A percentile compares a stretch with the other conserved stretches of the same genome.
phyloP scores from a whole-genome alignment of 2,329 filamentous ascomycete genomes.

The Chrysosporium keratinophilum region DNA sequence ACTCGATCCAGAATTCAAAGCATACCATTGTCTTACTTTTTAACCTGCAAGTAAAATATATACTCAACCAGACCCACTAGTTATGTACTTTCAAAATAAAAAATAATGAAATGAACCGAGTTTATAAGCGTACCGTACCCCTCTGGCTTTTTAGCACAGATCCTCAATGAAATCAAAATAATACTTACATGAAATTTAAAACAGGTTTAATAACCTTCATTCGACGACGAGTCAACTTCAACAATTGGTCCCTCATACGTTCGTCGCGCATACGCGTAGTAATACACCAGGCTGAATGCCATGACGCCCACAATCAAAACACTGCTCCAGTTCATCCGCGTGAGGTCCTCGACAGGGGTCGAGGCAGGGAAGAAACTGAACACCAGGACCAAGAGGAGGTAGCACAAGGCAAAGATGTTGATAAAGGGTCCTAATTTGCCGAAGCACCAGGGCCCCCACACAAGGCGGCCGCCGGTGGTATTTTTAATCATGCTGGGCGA shows the following conservation, averaged over 20 bases:
- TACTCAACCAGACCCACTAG: neutral
- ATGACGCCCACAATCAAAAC: constrained; percentile 35
- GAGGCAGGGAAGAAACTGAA: constrained; percentile 29
- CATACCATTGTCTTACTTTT: neutral
- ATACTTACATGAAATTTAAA: neutral
- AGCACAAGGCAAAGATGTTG: constrained; percentile 29
- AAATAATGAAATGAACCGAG: neutral
- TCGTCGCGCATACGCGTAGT: constrained; percentile 25
- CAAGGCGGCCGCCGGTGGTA: constrained; percentile 21
- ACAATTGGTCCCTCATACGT: constrained; percentile 24
- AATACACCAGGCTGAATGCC: constrained; percentile 33
- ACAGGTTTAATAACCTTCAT: neutral
- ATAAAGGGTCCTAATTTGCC: constrained; percentile 23
- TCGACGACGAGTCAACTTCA: constrained; percentile 14
- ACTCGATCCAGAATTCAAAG: no score
- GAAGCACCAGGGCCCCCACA: constrained; percentile 21
- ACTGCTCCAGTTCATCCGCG: constrained; percentile 35
- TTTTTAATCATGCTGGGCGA: constrained; percentile 15
- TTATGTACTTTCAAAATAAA: neutral
- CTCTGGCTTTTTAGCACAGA: neutral
- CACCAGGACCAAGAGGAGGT: constrained; percentile 24
- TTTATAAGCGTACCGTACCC: neutral
- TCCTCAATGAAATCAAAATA: neutral
- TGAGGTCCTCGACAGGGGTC: constrained; percentile 23
- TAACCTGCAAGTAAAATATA: neutral